Evolutionary conservation across 768 basidiomycete genomes (phyloP), one percentile per base, ranked within the genome.

Genomic region (Auriscalpium microsporum): DNA sequence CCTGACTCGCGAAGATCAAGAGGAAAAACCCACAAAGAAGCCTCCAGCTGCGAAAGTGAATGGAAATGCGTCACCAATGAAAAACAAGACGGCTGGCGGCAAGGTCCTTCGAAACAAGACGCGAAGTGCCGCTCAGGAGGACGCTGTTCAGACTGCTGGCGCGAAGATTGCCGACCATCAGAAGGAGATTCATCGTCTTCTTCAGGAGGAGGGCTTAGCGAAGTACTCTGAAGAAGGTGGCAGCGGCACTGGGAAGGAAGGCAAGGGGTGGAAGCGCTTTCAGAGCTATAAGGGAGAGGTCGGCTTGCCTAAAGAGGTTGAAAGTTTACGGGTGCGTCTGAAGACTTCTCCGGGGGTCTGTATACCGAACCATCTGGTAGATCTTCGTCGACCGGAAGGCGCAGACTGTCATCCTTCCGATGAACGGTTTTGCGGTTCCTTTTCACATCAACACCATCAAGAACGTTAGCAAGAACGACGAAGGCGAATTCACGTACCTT

Each of bases 391-490:
- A 99, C 67, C 84, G 90, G 62, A 92, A 93, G 67, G 81, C 87
- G 14, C 84, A 89, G 58, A 91, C 94, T 0, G 86, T 98, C 51
- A 80, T 98, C 47, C 71, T 98, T 4, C 96, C 96, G 14, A 85
- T 98, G 60, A 83, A 97, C 64, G 96, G 96, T 3, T 97, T 87
- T 63, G 92, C 94, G 0, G 94, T 95, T 0, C 94, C 95, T 0
- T 97, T 95, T 77, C 96, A 99, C 67, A 94, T 98, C 72, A 95
- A 95, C 66, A 93, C 93, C 1, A 92, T 99, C 60, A 98, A 99
- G 73, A 98, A 95, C 67, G 90, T 87, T 34, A 94, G 89, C 75
- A 98, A 98, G 74, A 96, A 82, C 60, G 95, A 99, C 59, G 96
- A 98, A 70, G 91, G 90, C 6, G 93, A 98, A 50, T 90, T 86